A percentile compares a stretch with the other conserved stretches of the same genome.
These are phyloP conservation scores for Penicillium sp. DNA, from an alignment of 2,329 filamentous ascomycete genomes.

Conservation along the genomic window DNA sequence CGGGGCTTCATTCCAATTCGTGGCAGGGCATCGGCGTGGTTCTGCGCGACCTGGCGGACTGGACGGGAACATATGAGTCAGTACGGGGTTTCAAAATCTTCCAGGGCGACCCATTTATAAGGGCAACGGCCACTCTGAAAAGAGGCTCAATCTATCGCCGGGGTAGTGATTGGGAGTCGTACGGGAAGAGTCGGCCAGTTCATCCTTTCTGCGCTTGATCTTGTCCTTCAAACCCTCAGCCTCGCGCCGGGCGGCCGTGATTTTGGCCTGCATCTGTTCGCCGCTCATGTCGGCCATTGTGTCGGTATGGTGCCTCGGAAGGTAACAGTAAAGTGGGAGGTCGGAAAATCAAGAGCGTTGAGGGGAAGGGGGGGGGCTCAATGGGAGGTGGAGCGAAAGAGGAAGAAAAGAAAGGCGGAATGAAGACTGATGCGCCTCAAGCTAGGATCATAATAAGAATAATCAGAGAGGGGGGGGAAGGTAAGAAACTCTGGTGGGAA, in stretches of 20 bases:
- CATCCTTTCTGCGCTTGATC: constrained; percentile 99
- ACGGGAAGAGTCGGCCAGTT: constrained; percentile 97
- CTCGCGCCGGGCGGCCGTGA: constrained; percentile 90
- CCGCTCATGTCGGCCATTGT: constrained; percentile 53
- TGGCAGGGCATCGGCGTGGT: constrained; percentile 88
- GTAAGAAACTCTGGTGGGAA: constrained; percentile 8
- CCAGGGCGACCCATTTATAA: not conserved
- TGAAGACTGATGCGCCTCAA: constrained; percentile 20
- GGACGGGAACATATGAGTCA: constrained; percentile 31
- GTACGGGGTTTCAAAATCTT: constrained; percentile 1
- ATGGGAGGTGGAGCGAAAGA: constrained; percentile 19
- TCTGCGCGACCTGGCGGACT: constrained; percentile 92
- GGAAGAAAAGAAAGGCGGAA: constrained; percentile 16
- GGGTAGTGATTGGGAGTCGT: constrained; percentile 51
- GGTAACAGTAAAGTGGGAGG: constrained; percentile 11
- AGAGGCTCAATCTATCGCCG: constrained; percentile 2
- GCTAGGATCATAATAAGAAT: constrained; percentile 25
- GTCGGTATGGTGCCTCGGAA: constrained; percentile 29
- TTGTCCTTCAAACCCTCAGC: constrained; percentile 96
- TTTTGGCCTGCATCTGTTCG: constrained; percentile 82
- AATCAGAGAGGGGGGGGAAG: constrained; percentile 7
- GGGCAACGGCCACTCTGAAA: not conserved
- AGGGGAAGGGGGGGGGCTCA: constrained; percentile 16
- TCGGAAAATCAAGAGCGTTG: constrained; percentile 7
- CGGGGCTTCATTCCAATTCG: constrained; percentile 97